Evolutionary conservation across 2,329 filamentous ascomycete species (phyloP).

Genomic region (Plectosphaerella sp.): DNA sequence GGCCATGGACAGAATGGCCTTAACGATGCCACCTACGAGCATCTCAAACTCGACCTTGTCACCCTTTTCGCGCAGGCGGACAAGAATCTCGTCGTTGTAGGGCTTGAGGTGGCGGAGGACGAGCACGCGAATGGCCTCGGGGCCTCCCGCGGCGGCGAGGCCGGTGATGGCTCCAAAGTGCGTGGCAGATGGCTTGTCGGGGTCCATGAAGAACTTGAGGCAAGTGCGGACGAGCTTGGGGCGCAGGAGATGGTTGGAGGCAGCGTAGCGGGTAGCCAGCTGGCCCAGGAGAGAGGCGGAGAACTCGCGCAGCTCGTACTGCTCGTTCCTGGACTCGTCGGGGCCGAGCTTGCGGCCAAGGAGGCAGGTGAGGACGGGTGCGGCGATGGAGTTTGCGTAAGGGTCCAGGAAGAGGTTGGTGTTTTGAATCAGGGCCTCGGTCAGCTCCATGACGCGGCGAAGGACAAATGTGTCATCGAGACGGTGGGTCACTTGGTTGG

Average conservation of each 20-base stretch:
- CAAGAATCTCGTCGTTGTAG: slow-evolving; percentile 49
- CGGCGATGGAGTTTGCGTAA: slow-evolving; percentile 64
- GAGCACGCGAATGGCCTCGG: slow-evolving; percentile 52
- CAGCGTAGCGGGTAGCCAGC: slow-evolving; percentile 76
- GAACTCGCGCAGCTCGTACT: slow-evolving; percentile 80
- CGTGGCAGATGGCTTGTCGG: slow-evolving; percentile 73
- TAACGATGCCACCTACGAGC: slow-evolving; percentile 51
- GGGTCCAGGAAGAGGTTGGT: slow-evolving; percentile 67
- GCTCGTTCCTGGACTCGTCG: slow-evolving; percentile 48
- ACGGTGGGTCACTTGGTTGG: slow-evolving; percentile 92
- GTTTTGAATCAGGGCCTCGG: slow-evolving; percentile 79
- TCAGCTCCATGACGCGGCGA: slow-evolving; percentile 87
- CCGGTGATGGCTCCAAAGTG: slow-evolving; percentile 88
- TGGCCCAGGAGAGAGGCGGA: slow-evolving; percentile 76
- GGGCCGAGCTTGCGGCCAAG: slow-evolving; percentile 75
- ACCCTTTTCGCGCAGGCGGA: slow-evolving; percentile 47
- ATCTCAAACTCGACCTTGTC: slow-evolving; percentile 51
- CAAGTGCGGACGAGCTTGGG: slow-evolving; percentile 90
- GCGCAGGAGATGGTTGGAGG: slow-evolving; percentile 75
- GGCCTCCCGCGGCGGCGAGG: slow-evolving; percentile 69
- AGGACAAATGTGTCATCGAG: slow-evolving; percentile 87
- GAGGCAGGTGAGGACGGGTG: slow-evolving; percentile 86
- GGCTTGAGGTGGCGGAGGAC: slow-evolving; percentile 51
- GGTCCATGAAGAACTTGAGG: slow-evolving; percentile 87
- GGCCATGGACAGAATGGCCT: slow-evolving; percentile 43